Evolutionary conservation across 2,329 filamentous ascomycete genomes (phyloP).

Genomic region (Pestalotiopsis sp.): DNA sequence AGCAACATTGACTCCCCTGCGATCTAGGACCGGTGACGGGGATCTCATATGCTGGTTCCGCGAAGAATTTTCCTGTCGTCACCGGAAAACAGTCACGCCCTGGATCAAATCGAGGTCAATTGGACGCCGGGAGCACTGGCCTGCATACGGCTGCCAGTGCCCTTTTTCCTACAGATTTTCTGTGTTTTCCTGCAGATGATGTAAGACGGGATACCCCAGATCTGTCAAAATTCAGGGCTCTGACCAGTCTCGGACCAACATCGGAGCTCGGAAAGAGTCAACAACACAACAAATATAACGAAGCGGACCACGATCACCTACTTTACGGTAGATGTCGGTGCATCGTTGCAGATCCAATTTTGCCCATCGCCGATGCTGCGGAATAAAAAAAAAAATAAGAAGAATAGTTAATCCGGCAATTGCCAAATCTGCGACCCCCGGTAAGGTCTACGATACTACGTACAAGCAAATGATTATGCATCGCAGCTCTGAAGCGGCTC

Average conservation of each 20-base stretch:
- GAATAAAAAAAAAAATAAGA: background rate
- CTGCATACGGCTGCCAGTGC: background rate
- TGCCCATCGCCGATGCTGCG: background rate
- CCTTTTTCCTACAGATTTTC: background rate
- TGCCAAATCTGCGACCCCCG: background rate
- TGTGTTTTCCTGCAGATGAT: background rate
- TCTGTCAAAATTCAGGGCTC: background rate
- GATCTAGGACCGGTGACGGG: conserved; percentile 13
- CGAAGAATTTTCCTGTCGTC: conserved; percentile 9
- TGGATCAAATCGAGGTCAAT: background rate
- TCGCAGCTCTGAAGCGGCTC: background rate
- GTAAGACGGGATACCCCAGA: conserved; percentile 11
- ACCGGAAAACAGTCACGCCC: background rate
- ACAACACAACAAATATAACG: background rate
- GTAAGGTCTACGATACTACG: background rate
- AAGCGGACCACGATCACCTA: conserved; percentile 1
- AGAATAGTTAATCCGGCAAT: background rate
- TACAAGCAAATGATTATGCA: background rate
- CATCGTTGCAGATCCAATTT: background rate
- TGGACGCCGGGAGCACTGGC: background rate
- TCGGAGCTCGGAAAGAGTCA: conserved; percentile 11
- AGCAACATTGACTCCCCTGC: background rate
- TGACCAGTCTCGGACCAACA: conserved; percentile 9
- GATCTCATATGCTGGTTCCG: conserved; percentile 2
- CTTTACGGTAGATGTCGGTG: background rate